A percentile compares a stretch with the other conserved stretches of the same genome.
Conservation (phyloP, 2,329 filamentous ascomycete species). For the Trichoderma endophyticum region DNA sequence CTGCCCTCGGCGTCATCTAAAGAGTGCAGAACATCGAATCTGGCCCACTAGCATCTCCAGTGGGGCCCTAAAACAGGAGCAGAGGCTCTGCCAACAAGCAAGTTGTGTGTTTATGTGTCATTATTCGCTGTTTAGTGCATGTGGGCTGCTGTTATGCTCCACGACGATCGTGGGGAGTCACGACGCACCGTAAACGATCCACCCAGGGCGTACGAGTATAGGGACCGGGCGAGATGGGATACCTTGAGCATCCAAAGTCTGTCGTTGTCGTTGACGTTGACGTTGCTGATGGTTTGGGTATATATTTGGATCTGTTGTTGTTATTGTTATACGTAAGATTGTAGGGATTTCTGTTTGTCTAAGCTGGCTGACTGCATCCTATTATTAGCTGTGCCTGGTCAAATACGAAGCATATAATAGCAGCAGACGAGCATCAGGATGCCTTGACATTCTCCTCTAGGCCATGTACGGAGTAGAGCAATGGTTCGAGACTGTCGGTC, state of each 20-base stretch:
- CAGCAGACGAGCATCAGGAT: background rate
- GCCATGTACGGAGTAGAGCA: background rate
- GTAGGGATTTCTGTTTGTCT: background rate
- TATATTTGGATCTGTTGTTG: background rate
- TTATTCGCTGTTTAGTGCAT: background rate
- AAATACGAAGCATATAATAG: background rate
- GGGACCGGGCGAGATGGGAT: background rate
- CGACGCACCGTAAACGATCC: background rate
- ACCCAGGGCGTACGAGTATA: background rate
- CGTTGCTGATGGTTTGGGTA: background rate
- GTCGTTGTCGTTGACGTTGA: too few relatives aligned
- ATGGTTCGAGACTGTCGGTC: background rate
- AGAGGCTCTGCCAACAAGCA: background rate
- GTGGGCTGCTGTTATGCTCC: background rate
- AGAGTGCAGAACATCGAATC: conserved; percentile 9
- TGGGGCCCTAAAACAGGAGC: background rate
- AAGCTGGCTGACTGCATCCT: background rate
- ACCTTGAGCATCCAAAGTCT: background rate
- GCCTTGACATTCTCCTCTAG: background rate
- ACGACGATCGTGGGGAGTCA: background rate
- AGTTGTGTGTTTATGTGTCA: background rate
- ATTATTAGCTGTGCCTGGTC: background rate
- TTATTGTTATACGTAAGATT: background rate
- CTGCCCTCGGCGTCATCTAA: conserved; percentile 9
- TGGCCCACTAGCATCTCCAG: conserved; percentile 2